These are phyloP conservation scores for Tylopilus rubrobrunneus DNA, from an alignment of 768 basidiomycete species.

Conservation along the genomic window DNA sequence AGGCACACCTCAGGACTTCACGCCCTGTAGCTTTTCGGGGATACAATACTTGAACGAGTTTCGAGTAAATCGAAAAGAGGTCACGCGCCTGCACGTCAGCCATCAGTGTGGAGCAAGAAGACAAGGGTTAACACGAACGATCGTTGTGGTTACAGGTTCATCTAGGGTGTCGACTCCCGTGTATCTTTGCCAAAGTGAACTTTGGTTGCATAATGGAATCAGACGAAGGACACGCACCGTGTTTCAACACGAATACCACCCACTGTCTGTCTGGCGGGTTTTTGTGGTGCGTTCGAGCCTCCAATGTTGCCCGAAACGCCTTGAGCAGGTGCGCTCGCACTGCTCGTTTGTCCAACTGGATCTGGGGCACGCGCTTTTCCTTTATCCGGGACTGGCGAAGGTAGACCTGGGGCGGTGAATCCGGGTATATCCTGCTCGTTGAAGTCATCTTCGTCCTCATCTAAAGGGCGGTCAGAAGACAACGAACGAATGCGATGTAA, in stretches of 20 bases:
- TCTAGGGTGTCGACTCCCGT: constrained; percentile 87
- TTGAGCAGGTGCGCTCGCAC: constrained; percentile 31
- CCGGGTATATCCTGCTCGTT: constrained; percentile 80
- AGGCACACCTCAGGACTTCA: constrained; percentile 71
- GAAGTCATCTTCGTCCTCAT: constrained; percentile 74
- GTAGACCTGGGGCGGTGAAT: constrained; percentile 62
- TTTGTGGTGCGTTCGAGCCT: constrained; percentile 40
- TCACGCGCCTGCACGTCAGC: constrained; percentile 66
- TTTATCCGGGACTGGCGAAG: constrained; percentile 51
- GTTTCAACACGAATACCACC: constrained; percentile 91
- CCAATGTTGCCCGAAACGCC: constrained; percentile 71
- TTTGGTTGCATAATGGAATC: neutral
- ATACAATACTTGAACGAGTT: constrained; percentile 91
- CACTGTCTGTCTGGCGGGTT: constrained; percentile 56
- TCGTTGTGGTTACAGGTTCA: constrained; percentile 85
- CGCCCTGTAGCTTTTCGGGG: constrained; percentile 71
- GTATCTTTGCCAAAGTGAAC: constrained; percentile 39
- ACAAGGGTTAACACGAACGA: constrained; percentile 52
- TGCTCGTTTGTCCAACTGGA: constrained; percentile 43
- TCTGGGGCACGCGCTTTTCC: constrained; percentile 67
- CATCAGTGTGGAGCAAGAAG: constrained; percentile 6
- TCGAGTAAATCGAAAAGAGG: constrained; percentile 84
- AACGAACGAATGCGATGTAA: neutral
- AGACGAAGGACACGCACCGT: constrained; percentile 46
- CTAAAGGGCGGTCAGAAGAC: constrained; percentile 26